Base-by-base conservation (phyloP, 768 basidiomycete genomes). In the Suillus paluster region DNA sequence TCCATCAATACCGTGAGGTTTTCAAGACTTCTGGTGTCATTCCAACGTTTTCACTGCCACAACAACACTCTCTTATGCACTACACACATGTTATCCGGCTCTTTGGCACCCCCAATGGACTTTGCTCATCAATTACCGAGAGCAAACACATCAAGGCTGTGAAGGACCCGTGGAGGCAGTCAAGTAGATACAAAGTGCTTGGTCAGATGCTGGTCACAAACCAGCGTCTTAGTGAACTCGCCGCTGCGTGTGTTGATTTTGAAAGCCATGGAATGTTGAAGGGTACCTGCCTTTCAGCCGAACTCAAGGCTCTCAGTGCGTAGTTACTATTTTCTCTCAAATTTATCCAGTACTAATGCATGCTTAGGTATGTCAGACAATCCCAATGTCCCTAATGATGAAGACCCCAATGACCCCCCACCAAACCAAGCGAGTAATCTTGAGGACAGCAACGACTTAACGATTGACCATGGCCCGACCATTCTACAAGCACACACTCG, bases 101-200 rank as follows among this genome's bases (percentile, higher is more conserved):
- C 3, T 75, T 71, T 62, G 70, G 70, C 1, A 63, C 71, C 14
- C 73, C 67, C 3, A 73, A 74, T 65, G 75, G 73, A 3, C 63
- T 71, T 7, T 71, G 70, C 41, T 66, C 63, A 3, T 67, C 66
- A 21, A 67, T 67, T 11, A 67, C 63, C 0, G 60, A 67, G 23
- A 59, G 50, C 4, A 67, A 66, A 25, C 65, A 67, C 11, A 67
- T 67, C 33, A 66, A 66, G 9, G 64, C 74, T 23, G 71, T 78
- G 30, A 79, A 79, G 62, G 50, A 61, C 7, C 58, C 63, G 0
- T 67, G 66, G 66, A 12, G 62, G 33, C 14, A 38, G 0, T 66
- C 63, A 4, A 67, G 39, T 27, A 17, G 14, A 2, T 64, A 53
- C 34, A 17, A 60, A 9, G 62, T 59, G 0, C 50, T 67, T 8